A percentile compares a stretch with the other conserved stretches of the same genome.
phyloP scores from a whole-genome alignment of 208 protist genomes.

The Spongospora subterranea region DNA sequence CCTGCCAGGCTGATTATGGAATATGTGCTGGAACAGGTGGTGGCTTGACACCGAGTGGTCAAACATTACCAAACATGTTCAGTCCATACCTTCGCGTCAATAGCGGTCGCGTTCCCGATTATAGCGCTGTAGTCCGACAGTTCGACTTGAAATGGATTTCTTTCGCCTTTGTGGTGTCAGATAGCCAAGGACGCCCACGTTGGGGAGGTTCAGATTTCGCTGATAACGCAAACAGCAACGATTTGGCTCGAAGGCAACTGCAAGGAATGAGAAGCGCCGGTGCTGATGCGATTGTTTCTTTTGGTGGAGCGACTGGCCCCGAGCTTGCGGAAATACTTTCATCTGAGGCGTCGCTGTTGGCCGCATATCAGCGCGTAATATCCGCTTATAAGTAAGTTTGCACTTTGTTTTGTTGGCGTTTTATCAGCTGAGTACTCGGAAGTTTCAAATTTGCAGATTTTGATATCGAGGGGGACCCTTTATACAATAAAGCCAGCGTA shows the following conservation, averaged over 20 bases:
- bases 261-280: neutral
- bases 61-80: neutral
- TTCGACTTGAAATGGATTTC: neutral
- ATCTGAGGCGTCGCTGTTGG: neutral
- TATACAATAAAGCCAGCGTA: neutral
- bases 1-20: neutral
- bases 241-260: neutral
- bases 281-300: constrained; percentile 23
- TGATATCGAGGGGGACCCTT: constrained; percentile 29
- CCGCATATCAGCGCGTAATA: constrained; percentile 2
- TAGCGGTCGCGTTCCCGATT: neutral
- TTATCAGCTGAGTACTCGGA: neutral
- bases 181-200: neutral
- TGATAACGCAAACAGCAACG: neutral
- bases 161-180: neutral
- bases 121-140: neutral
- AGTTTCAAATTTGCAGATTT: constrained; percentile 41
- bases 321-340: neutral
- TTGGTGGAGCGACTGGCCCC: neutral
- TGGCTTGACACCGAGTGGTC: neutral
- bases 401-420: too few relatives aligned
- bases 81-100: constrained; percentile 8
- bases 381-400: neutral
- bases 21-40: neutral
- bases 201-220: neutral